phyloP scores from a whole-genome alignment of 2,329 filamentous ascomycete species.

The Alternaria metachromatica region DNA sequence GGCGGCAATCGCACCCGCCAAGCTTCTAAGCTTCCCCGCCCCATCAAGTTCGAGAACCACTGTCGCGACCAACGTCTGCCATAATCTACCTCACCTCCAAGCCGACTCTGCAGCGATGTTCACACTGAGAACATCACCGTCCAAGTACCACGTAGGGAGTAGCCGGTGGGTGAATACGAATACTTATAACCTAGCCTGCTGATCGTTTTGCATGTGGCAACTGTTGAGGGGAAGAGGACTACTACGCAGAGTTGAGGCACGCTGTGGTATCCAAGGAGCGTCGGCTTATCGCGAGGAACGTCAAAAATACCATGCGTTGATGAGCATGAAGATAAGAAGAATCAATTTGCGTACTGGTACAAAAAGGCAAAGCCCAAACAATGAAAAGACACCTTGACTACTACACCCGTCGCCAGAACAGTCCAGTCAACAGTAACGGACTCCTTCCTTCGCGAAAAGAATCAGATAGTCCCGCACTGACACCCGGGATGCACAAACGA shows the following conservation, averaged over 20 bases:
- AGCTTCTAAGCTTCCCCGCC: neutral
- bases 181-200: neutral
- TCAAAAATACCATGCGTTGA: neutral
- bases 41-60: neutral
- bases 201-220: neutral
- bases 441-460: neutral
- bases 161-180: neutral
- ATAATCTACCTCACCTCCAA: neutral
- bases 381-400: neutral
- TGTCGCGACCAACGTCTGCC: neutral
- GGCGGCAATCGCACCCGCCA: neutral
- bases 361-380: neutral
- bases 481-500: neutral
- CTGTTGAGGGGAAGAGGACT: neutral
- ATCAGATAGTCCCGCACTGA: neutral
- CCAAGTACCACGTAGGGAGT: neutral
- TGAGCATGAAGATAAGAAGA: neutral
- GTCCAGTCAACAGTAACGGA: neutral
- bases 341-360: neutral
- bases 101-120: neutral
- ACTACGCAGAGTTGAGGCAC: neutral
- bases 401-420: neutral
- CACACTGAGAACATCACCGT: neutral
- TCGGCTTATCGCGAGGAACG: neutral
- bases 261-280: neutral